These are phyloP conservation scores for Cajanus cajan DNA, from an alignment of 306 rosid genomes.

Conservation along the genomic window DNA sequence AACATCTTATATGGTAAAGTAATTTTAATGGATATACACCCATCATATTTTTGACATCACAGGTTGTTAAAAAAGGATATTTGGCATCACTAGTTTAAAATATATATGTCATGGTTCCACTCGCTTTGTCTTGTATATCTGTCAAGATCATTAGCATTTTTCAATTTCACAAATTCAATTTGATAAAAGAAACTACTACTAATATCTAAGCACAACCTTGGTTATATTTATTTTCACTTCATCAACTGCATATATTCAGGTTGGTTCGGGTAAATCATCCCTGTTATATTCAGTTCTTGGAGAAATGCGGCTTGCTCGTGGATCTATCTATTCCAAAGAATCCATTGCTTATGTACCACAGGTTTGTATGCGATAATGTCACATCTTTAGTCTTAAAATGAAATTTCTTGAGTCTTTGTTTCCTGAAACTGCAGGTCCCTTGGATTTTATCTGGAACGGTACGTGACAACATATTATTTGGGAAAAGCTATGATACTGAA, in stretches of 20 bases:
- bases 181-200: constrained; percentile 18
- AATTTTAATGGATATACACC: constrained; percentile 8
- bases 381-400: constrained; percentile 12
- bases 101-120: background rate
- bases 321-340: constrained; percentile 59
- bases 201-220: background rate
- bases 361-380: constrained; percentile 49
- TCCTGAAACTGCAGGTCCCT: constrained; percentile 63
- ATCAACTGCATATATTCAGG: constrained; percentile 57
- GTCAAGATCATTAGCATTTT: background rate
- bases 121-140: constrained; percentile 7
- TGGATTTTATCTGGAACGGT: constrained; percentile 95
- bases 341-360: constrained; percentile 88
- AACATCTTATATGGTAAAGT: background rate
- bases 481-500: constrained; percentile 63
- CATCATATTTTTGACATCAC: background rate
- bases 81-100: constrained; percentile 14
- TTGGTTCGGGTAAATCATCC: constrained; percentile 98
- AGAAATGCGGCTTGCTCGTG: constrained; percentile 66
- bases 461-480: constrained; percentile 86
- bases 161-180: background rate
- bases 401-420: constrained; percentile 28
- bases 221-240: constrained; percentile 23
- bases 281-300: constrained; percentile 73
- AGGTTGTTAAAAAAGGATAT: background rate